A percentile compares a stretch with the other conserved stretches of the same genome.
Conservation (phyloP, 179 eudicot species). For the Spergularia azorica region DNA sequence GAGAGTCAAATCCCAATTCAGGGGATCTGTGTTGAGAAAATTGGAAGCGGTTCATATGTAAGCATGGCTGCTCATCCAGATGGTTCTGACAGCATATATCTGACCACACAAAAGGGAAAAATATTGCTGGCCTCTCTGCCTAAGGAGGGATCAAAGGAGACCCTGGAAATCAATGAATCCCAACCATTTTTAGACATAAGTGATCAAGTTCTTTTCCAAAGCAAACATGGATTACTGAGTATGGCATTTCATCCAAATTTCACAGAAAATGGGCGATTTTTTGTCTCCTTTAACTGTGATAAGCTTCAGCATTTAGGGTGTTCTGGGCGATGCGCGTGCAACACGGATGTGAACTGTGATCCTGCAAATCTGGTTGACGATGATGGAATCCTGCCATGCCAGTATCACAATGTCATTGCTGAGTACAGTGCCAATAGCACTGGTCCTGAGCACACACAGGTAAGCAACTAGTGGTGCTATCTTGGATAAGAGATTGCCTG, state of each 20-base stretch:
- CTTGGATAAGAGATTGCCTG: neutral
- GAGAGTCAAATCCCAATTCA: conserved; percentile 13
- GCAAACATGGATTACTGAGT: conserved; percentile 15
- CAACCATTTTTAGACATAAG: conserved; percentile 29
- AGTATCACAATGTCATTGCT: conserved; percentile 28
- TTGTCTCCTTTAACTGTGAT: conserved; percentile 27
- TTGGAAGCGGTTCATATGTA: conserved; percentile 22
- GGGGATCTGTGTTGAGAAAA: conserved; percentile 27
- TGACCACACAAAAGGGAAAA: conserved; percentile 21
- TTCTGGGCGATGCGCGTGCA: conserved; percentile 29
- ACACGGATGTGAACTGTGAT: conserved; percentile 31
- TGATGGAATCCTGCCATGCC: conserved; percentile 26
- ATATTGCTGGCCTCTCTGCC: conserved; percentile 26
- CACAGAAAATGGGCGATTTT: conserved; percentile 23
- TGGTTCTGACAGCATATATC: conserved; percentile 24
- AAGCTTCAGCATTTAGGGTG: conserved; percentile 24
- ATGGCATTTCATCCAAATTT: conserved; percentile 29
- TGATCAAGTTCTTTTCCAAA: conserved; percentile 18
- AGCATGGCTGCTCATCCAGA: conserved; percentile 30
- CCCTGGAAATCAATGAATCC: conserved; percentile 14
- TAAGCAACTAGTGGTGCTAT: conserved; percentile 3
- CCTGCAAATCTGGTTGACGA: conserved; percentile 16
- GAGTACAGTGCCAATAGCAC: conserved; percentile 19
- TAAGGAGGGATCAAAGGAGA: conserved; percentile 3
- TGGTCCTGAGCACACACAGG: neutral